Percentiles rank a stretch among this genome's conserved stretches.
Conservation (phyloP, 805 yeast genomes). For the Diddensiella caesifluorescens region DNA sequence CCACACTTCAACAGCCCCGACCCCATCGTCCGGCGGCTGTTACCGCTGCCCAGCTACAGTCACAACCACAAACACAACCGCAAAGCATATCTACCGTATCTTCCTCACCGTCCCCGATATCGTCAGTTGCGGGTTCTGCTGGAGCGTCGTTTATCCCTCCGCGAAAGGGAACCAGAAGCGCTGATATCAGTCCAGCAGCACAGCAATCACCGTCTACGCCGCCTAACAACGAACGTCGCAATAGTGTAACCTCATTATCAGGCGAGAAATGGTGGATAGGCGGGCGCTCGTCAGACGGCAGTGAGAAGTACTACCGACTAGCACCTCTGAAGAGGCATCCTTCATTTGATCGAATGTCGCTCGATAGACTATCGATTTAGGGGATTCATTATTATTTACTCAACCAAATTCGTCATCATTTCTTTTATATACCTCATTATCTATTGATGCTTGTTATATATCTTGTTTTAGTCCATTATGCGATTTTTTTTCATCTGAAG, state of each 20-base stretch:
- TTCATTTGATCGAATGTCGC: constrained; percentile 24
- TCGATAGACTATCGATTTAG: constrained; percentile 19
- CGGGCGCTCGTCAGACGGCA: constrained; percentile 26
- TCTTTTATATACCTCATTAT: not conserved
- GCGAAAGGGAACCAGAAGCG: not conserved
- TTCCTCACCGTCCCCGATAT: not conserved
- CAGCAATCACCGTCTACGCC: no score
- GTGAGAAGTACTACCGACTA: constrained; percentile 25
- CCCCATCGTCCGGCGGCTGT: not conserved
- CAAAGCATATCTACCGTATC: not conserved
- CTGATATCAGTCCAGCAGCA: not conserved
- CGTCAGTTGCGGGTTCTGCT: no score
- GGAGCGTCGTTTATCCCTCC: no score
- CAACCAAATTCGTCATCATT: no score
- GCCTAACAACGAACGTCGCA: constrained; percentile 14
- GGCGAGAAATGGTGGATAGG: constrained; percentile 30
- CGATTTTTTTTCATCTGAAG: no score
- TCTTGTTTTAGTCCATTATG: no score
- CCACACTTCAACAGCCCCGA: not conserved
- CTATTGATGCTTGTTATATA: no score
- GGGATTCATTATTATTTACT: not conserved
- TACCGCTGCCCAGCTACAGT: not conserved
- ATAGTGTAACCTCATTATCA: constrained; percentile 9
- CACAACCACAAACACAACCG: constrained; percentile 1
- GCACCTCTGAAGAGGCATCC: constrained; percentile 20